phyloP scores from a whole-genome alignment of 2,329 filamentous ascomycete species.

The Monilinia vaccinii-corymbosi region DNA sequence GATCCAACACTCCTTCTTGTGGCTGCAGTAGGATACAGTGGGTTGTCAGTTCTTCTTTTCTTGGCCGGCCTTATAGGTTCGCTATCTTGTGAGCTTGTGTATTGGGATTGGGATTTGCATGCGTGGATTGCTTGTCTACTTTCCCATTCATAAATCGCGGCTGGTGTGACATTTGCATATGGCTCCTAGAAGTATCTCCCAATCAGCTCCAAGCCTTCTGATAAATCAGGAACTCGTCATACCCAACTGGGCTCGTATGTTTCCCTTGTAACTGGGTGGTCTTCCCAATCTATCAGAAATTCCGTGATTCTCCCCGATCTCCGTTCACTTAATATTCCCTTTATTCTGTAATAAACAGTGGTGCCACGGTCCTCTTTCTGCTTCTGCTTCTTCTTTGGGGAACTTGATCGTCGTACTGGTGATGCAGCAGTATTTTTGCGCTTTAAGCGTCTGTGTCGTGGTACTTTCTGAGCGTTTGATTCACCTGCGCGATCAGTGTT shows the following conservation, averaged over 20 bases:
- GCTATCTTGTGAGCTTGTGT: slow-evolving; percentile 11
- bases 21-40: slow-evolving; percentile 10
- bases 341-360: slow-evolving; percentile 2
- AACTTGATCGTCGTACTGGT: neutral
- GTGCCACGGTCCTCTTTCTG: neutral
- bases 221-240: slow-evolving; percentile 14
- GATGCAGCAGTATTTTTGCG: neutral
- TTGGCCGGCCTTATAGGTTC: slow-evolving; percentile 16
- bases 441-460: slow-evolving; percentile 1
- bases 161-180: slow-evolving; percentile 6
- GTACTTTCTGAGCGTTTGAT: neutral
- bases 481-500: slow-evolving; percentile 1
- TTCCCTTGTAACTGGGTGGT: slow-evolving; percentile 40
- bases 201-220: neutral
- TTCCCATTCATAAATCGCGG: slow-evolving; percentile 11
- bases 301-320: slow-evolving; percentile 19
- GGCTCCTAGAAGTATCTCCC: slow-evolving; percentile 20
- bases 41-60: slow-evolving; percentile 9
- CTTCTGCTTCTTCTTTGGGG: neutral
- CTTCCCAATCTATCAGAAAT: slow-evolving; percentile 51
- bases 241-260: slow-evolving; percentile 45
- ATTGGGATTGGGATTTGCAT: neutral
- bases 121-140: neutral
- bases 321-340: slow-evolving; percentile 15
- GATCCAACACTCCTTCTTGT: slow-evolving; percentile 10